A percentile compares a stretch with the other conserved stretches of the same genome.
Evolutionary conservation across 768 basidiomycete genomes (phyloP).

Genomic region (Neoboletus magnificus): DNA sequence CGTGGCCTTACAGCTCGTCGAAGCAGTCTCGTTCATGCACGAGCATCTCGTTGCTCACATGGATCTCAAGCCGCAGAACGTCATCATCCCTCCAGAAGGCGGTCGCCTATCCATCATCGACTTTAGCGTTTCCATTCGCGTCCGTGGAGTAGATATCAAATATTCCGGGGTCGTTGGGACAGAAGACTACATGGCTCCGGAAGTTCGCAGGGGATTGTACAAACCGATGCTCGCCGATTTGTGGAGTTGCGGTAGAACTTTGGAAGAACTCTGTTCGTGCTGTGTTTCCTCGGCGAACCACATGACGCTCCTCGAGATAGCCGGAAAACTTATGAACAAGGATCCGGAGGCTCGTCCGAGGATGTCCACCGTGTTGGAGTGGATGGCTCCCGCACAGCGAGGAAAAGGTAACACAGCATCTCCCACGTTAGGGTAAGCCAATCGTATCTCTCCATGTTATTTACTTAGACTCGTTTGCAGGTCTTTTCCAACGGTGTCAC

Average conservation of each 20-base stretch:
- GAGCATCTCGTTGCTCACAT: slow-evolving; percentile 4
- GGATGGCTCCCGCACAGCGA: neutral
- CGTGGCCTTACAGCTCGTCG: too few species aligned
- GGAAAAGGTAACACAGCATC: neutral
- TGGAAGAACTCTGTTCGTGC: too few species aligned
- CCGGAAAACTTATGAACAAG: neutral
- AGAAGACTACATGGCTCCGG: neutral
- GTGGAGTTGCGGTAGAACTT: too few species aligned
- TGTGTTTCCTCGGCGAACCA: neutral
- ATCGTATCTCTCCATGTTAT: neutral
- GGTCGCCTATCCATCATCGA: too few species aligned
- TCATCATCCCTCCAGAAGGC: neutral
- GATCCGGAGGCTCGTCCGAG: too few species aligned
- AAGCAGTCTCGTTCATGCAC: too few species aligned
- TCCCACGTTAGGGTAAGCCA: neutral
- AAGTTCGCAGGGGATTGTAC: too few species aligned
- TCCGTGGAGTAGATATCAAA: neutral
- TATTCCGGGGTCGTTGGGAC: neutral
- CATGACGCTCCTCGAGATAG: neutral
- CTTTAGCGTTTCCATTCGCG: too few species aligned
- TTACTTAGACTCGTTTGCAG: neutral
- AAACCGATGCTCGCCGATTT: too few species aligned
- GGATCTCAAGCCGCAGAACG: slow-evolving; percentile 10
- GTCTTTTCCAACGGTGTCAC: neutral
- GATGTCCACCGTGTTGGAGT: neutral